Evolutionary conservation across 2,329 filamentous ascomycete species (phyloP).

Genomic region (Conoideocrella luteorostrata): DNA sequence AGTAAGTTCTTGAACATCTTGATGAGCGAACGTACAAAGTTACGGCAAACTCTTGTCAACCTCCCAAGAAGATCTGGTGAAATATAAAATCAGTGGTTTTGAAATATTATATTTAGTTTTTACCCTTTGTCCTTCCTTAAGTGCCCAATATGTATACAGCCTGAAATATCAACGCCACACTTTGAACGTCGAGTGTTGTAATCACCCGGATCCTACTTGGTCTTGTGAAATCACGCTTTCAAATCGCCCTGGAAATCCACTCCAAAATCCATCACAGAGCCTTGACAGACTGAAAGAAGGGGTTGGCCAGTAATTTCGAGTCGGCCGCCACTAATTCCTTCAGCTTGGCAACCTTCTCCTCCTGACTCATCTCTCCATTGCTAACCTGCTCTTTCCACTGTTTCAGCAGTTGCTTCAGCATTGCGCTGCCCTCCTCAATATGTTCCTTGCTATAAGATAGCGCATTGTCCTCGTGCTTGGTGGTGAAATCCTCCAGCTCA

Average conservation of each 20-base stretch:
- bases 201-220: neutral
- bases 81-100: no score
- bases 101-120: no score
- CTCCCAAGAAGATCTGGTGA: no score
- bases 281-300: conserved; percentile 64
- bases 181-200: no score
- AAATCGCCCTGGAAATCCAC: neutral
- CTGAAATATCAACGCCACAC: no score
- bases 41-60: no score
- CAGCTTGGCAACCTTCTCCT: conserved; percentile 73
- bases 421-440: conserved; percentile 77
- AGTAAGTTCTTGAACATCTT: no score
- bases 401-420: conserved; percentile 77
- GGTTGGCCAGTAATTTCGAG: conserved; percentile 55
- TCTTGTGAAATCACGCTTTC: neutral
- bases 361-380: conserved; percentile 54
- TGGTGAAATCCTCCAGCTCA: conserved; percentile 91
- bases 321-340: conserved; percentile 72
- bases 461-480: conserved; percentile 60
- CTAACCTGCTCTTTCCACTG: conserved; percentile 78
- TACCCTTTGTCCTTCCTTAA: no score
- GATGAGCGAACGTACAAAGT: no score
- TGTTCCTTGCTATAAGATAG: conserved; percentile 71
- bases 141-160: no score
- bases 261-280: conserved; percentile 32